Conservation (phyloP, 768 basidiomycete species). For the Russula dissimulans region DNA sequence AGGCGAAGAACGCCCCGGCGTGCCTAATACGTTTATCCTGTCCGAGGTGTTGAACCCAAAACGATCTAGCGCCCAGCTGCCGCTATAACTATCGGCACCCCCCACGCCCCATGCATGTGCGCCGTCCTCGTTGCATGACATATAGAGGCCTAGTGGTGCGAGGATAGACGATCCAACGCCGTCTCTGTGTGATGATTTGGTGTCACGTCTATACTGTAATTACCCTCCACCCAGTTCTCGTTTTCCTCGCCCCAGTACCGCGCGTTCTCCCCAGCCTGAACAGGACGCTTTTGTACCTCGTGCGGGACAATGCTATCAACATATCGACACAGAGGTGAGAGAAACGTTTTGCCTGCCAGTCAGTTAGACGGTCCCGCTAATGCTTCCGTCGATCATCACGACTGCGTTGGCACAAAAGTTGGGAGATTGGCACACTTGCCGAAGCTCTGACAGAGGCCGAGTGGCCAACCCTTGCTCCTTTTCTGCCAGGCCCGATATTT, state of each 20-base stretch:
- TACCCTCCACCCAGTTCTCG: background rate
- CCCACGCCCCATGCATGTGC: background rate
- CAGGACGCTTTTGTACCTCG: constrained; percentile 2
- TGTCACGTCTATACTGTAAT: background rate
- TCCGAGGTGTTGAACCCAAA: background rate
- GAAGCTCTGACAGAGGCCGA: constrained; percentile 47
- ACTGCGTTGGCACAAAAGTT: constrained; percentile 29
- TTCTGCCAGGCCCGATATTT: constrained; percentile 33
- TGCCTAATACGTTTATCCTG: background rate
- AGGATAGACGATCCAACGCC: background rate
- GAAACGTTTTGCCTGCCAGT: background rate
- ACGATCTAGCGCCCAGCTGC: background rate
- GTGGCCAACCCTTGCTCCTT: constrained; percentile 43
- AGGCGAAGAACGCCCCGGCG: background rate
- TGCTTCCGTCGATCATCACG: background rate
- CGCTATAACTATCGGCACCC: background rate
- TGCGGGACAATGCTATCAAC: constrained; percentile 24
- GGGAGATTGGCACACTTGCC: constrained; percentile 53
- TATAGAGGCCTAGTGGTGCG: background rate
- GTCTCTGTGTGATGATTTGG: background rate
- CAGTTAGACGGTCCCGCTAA: background rate
- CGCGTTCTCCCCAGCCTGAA: background rate
- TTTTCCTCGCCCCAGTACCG: background rate
- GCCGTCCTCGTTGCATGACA: background rate
- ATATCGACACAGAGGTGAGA: constrained; percentile 19